Conservation (phyloP, 345 rosid genomes). For the Sisymbrium irio region DNA sequence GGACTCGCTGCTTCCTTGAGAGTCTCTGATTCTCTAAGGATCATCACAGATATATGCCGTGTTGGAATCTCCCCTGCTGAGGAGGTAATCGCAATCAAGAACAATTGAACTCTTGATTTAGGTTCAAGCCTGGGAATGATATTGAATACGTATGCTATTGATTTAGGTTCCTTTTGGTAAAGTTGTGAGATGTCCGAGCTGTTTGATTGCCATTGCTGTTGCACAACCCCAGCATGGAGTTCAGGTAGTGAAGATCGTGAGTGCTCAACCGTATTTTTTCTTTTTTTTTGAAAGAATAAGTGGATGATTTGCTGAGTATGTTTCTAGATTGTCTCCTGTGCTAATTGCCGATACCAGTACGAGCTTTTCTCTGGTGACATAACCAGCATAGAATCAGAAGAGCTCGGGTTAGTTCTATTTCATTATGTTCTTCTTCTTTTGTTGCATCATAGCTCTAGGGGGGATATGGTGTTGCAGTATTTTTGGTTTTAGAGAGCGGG, state of each 20-base stretch:
- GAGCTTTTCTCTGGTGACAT: conserved; percentile 93
- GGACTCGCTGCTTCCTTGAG: conserved; percentile 74
- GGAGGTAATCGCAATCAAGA: no score
- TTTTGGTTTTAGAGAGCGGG: neutral
- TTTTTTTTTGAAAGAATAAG: no score
- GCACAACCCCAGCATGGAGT: conserved; percentile 88
- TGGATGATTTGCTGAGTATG: neutral
- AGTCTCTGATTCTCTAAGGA: conserved; percentile 77
- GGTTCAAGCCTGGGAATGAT: neutral
- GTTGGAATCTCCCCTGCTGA: conserved; percentile 83
- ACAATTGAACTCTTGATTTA: no score
- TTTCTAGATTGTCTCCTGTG: conserved; percentile 78
- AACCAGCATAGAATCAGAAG: conserved; percentile 69
- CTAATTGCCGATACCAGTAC: conserved; percentile 85
- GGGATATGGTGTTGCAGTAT: neutral
- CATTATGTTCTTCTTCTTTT: neutral
- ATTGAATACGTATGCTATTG: neutral
- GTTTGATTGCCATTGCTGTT: conserved; percentile 75
- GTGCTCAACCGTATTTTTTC: no score
- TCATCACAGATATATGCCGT: conserved; percentile 69
- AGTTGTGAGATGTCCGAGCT: conserved; percentile 86
- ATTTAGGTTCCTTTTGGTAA: conserved; percentile 89
- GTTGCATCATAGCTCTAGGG: neutral
- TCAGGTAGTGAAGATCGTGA: conserved; percentile 64
- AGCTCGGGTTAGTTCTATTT: conserved; percentile 70